Base-by-base conservation (phyloP, 2,329 filamentous ascomycete genomes). In the Alternaria brassicicola region DNA sequence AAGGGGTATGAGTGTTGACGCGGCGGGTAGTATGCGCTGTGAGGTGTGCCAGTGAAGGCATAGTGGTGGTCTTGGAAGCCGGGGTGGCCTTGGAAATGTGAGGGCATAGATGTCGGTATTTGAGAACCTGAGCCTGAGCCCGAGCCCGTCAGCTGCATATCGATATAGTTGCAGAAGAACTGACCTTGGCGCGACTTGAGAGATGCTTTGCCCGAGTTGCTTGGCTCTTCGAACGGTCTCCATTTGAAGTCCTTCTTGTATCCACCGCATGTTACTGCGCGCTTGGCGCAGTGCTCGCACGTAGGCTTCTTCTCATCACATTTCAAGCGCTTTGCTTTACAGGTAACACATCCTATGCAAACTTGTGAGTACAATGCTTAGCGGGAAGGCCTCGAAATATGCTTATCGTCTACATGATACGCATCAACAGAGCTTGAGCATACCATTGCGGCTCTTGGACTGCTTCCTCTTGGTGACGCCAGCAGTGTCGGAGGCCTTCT, bases 241-340 rank as follows among this genome's bases (percentile, higher is more conserved):
- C 89, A 91, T 81, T 91, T 90, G 78, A 90, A 91, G 73, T 89
- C 86, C 73, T 89, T 91, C 75, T 87, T 89, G 77, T 91, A 91
- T 33, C 89, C 89, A 57, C 88, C 88, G 71, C 89, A 91, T 3
- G 79, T 73, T 21, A 91, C 88, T 62, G 84, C 86, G 52, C 88
- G 82, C 66, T 85, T 85, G 43, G 85, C 81, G 71, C 88, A 90
- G 78, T 90, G 88, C 57, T 85, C 80, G 68, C 88, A 90, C 21
- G 81, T 83, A 0, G 88, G 89, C 65, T 91, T 90, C 43, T 84
- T 86, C 78, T 91, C 89, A 73, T 90, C 89, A 77, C 89, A 91
- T 78, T 91, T 91, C 52, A 91, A 78, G 58, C 89, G 82, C 77
- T 91, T 91, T 61, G 85, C 83, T 78, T 91, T 91, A 80, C 89